Evolutionary conservation across 257 asterid species (phyloP), one percentile per base, ranked within the genome.

Genomic region (Lavandula angustifolia): DNA sequence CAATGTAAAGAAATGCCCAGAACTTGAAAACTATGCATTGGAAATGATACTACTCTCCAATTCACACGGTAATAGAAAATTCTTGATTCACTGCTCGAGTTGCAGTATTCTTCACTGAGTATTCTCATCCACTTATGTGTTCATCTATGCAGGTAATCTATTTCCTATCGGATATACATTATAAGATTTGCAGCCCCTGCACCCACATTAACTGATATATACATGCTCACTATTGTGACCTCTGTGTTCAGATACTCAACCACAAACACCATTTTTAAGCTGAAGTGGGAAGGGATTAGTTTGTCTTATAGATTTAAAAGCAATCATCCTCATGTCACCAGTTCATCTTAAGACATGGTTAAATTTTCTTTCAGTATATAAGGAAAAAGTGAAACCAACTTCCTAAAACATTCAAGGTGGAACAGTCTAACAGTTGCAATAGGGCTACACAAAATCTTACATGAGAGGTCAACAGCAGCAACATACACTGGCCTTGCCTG

Each of bases 401-500:
- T 22, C 27, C 27, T 22, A 22, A 22, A 22, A 22, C 27, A 22
- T 22, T 22, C 27, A 38, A 41, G 41, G 70, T 9, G 50, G 31
- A 63, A 62, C n/a, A 38, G 13, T 55, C 33, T 22, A 17, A 54
- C 65, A 18, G 35, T 59, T 35, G 44, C 63, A 35, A 56, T 52
- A 68, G 34, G 59, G 76, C 49, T 63, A 55, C 12, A 44, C 54
- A 65, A 51, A 76, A 48, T 57, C 95, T 87, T 89, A 92, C 97
- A 85, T 16, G 97, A 79, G 69, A 92, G 95, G 78, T 92, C 97
- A 71, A 90, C 89, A 4, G 90, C 95, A 4, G 97, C 99, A 69
- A 94, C 95, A 79, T 94, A 94, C 69, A 94, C 97, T 8, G 97
- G 99, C 53, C 77, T 80, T 3, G 97, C 91, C 82, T 87, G 88